A percentile compares a stretch with the other conserved stretches of the same genome.
These are phyloP conservation scores for Vinca minor DNA, from an alignment of 257 asterid species.

Conservation along the genomic window DNA sequence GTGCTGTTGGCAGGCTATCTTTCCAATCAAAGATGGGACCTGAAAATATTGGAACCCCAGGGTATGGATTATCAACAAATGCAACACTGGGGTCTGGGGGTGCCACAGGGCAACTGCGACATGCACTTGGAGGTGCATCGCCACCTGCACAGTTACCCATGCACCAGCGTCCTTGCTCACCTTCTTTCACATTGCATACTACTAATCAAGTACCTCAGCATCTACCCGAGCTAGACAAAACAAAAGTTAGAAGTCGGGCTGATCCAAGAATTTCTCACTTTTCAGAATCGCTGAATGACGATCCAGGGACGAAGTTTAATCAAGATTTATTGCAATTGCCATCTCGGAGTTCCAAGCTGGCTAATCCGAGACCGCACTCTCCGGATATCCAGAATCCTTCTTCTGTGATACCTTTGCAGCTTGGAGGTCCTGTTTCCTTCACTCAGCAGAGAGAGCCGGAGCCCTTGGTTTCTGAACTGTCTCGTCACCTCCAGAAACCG, in stretches of 20 bases:
- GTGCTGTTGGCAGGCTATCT: constrained; percentile 26
- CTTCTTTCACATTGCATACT: constrained; percentile 26
- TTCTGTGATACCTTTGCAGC: constrained; percentile 30
- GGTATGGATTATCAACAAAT: constrained; percentile 27
- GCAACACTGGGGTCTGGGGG: constrained; percentile 25
- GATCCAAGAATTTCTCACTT: constrained; percentile 55
- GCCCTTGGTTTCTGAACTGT: constrained; percentile 22
- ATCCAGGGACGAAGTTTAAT: constrained; percentile 22
- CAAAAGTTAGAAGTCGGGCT: constrained; percentile 34
- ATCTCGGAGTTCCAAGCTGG: constrained; percentile 29
- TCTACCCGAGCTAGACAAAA: constrained; percentile 36
- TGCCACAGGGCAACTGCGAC: constrained; percentile 31
- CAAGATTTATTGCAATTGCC: constrained; percentile 33
- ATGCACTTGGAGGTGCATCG: constrained; percentile 30
- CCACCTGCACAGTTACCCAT: constrained; percentile 31
- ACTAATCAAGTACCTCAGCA: constrained; percentile 28
- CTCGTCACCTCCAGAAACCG: constrained; percentile 8
- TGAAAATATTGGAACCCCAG: constrained; percentile 30
- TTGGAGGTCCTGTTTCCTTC: constrained; percentile 26
- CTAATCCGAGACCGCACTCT: constrained; percentile 28
- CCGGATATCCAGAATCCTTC: constrained; percentile 26
- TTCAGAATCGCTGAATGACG: constrained; percentile 29
- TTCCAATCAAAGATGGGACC: constrained; percentile 37
- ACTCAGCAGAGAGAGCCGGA: constrained; percentile 30
- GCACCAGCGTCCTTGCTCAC: constrained; percentile 44